A percentile compares a stretch with the other conserved stretches of the same genome.
These are phyloP conservation scores for Cryptosporidium andersoni DNA, from an alignment of 169 alveolate species.

Conservation along the genomic window DNA sequence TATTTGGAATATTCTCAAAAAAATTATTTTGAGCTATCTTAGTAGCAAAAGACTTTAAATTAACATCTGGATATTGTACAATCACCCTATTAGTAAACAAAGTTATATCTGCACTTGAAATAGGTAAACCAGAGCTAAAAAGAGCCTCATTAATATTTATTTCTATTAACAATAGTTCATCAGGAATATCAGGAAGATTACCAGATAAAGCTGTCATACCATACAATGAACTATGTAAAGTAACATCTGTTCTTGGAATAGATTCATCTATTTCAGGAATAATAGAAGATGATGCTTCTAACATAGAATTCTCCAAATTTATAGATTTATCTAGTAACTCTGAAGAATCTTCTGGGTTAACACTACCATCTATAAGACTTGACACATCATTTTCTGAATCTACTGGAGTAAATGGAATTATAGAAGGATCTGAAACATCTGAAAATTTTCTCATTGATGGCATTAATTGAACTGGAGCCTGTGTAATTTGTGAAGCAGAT, in stretches of 20 bases:
- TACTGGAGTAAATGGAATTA: slow-evolving; percentile 53
- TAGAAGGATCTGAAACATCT: not conserved
- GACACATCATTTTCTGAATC: slow-evolving; percentile 29
- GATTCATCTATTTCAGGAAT: slow-evolving; percentile 4
- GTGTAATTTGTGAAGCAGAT: not conserved
- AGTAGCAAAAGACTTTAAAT: slow-evolving; percentile 1
- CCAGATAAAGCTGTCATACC: slow-evolving; percentile 57
- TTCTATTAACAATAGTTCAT: slow-evolving; percentile 43
- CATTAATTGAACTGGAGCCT: not conserved
- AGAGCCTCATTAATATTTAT: slow-evolving; percentile 29
- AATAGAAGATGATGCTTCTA: not conserved
- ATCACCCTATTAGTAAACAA: slow-evolving; percentile 31
- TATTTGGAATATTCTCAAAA: slow-evolving; percentile 32
- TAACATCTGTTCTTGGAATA: slow-evolving; percentile 16
- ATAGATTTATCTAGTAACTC: not conserved
- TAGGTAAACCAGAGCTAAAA: slow-evolving; percentile 30
- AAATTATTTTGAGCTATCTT: not conserved
- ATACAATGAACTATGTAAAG: slow-evolving; percentile 37
- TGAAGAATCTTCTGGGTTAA: not conserved
- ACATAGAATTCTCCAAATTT: too few relatives aligned
- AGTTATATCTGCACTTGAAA: slow-evolving; percentile 54
- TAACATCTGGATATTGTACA: not conserved
- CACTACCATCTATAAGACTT: slow-evolving; percentile 47
- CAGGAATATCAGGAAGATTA: slow-evolving; percentile 27
- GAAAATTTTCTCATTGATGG: not conserved